Evolutionary conservation across 192 early-diverging fungal genomes (phyloP), one percentile per base, ranked within the genome.

Genomic region (Pecoramyces ruminantium): DNA sequence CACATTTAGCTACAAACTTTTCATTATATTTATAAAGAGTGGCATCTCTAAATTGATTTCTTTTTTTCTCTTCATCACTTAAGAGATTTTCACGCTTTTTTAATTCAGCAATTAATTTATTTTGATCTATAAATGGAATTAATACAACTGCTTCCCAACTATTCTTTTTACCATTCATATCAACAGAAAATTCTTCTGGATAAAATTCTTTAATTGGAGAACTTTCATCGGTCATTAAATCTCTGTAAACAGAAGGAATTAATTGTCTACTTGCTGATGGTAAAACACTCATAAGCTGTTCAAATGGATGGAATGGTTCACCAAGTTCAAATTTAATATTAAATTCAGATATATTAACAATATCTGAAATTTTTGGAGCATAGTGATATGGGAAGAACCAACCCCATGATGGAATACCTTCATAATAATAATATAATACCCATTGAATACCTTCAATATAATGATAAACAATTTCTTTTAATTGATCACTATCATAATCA

Each of bases 331-430:
- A 98, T 42, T 89, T 84, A n/a, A 95, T 83, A 77, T 87, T 82
- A n/a, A 88, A 80, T 28, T 86, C 81, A 25, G 77, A 83, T 51
- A 91, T 83, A 79, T 86, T 83, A 13, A 84, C 83, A 17, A 92
- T 78, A 81, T 92, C 90, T 29, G 81, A 79, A 18, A 81, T 81
- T 25, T 78, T 81, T 38, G 81, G 98, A 21, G 97, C 92, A 82
- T 99, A 99, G 84, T 99, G 95, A 87, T 94, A 97, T 13, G 97
- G 97, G 81, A 94, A 99, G 88, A 92, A 99, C 97, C 97, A 98
- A 29, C 94, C 92, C 98, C 98, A 99, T 18, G 96, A 97, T 80
- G 92, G 92, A 30, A 96, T 93, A 79, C 98, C 98, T 81, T 93
- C 88, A 86, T 96, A 99, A 83, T 99, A 99, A 84, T 99, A 99